These are phyloP conservation scores for Neostapfia colusana DNA, from an alignment of 176 grass and related monocot species.

Conservation along the genomic window DNA sequence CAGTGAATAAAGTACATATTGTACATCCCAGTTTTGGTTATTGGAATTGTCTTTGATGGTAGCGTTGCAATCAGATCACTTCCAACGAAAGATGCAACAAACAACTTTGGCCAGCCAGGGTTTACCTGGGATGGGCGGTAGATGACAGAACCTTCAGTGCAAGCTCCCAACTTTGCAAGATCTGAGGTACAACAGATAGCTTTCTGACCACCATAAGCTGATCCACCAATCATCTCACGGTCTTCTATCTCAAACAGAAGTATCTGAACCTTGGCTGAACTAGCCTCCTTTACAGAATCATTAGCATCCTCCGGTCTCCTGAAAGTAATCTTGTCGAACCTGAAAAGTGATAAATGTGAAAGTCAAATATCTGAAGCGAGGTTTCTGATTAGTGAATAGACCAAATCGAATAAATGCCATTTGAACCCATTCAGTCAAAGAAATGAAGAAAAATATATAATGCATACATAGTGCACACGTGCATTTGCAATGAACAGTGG, in stretches of 20 bases:
- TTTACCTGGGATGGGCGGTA: conserved; percentile 68
- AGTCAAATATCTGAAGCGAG: conserved; percentile 28
- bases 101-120: conserved; percentile 75
- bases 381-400: background rate
- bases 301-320: conserved; percentile 61
- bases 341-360: conserved; percentile 28
- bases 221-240: conserved; percentile 88
- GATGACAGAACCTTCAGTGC: conserved; percentile 79
- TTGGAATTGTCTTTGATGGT: conserved; percentile 62
- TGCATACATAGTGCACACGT: no score
- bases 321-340: conserved; percentile 92
- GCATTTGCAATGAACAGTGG: background rate
- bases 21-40: conserved; percentile 92
- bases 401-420: conserved; percentile 11
- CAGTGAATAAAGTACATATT: conserved; percentile 99
- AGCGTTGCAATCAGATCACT: conserved; percentile 68
- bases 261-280: conserved; percentile 70
- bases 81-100: conserved; percentile 78
- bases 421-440: conserved; percentile 5
- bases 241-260: conserved; percentile 96
- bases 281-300: conserved; percentile 51
- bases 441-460: background rate
- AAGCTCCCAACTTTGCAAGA: conserved; percentile 90
- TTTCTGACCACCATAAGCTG: conserved; percentile 92
- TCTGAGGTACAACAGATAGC: conserved; percentile 95